Percentiles rank a stretch among this genome's conserved stretches.
Conservation (phyloP, 2,329 filamentous ascomycete genomes). For the Neofusicoccum sp. region DNA sequence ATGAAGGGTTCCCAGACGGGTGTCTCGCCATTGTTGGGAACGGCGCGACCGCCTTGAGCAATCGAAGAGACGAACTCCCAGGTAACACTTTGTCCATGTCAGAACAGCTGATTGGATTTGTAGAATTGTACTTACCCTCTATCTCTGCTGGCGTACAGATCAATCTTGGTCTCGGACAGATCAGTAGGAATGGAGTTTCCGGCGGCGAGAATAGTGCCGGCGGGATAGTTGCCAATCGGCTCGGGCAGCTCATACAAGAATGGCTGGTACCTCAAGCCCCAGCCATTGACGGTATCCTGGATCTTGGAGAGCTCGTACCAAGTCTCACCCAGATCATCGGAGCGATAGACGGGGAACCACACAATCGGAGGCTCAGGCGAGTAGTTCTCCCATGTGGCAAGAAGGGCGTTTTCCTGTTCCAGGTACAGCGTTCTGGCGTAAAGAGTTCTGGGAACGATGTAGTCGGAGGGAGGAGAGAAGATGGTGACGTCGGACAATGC, state of each 20-base stretch:
- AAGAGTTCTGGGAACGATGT: constrained; percentile 48
- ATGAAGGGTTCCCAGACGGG: constrained; percentile 74
- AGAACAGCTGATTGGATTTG: neutral
- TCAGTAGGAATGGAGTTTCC: constrained; percentile 60
- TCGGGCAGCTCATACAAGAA: constrained; percentile 63
- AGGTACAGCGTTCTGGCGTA: constrained; percentile 48
- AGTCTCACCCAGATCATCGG: constrained; percentile 47
- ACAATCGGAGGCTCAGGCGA: constrained; percentile 41
- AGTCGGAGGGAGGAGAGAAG: constrained; percentile 45
- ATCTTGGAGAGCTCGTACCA: constrained; percentile 65
- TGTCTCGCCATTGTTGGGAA: constrained; percentile 62
- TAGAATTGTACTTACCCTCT: constrained; percentile 42
- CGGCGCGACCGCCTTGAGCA: constrained; percentile 61
- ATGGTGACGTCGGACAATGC: constrained; percentile 32
- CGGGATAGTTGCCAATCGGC: constrained; percentile 56
- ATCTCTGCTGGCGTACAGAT: constrained; percentile 65
- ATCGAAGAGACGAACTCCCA: constrained; percentile 69
- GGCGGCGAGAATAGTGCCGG: constrained; percentile 62
- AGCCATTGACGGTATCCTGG: constrained; percentile 61
- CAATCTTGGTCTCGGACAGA: constrained; percentile 64
- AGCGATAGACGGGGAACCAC: constrained; percentile 49
- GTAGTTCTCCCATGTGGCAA: constrained; percentile 58
- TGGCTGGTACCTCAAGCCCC: constrained; percentile 68
- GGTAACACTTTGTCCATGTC: constrained; percentile 31
- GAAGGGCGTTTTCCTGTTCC: constrained; percentile 45